Percentiles rank a stretch among this genome's conserved stretches.
phyloP scores from a whole-genome alignment of 202 grass and related monocot genomes.

The Alloteropsis angusta region DNA sequence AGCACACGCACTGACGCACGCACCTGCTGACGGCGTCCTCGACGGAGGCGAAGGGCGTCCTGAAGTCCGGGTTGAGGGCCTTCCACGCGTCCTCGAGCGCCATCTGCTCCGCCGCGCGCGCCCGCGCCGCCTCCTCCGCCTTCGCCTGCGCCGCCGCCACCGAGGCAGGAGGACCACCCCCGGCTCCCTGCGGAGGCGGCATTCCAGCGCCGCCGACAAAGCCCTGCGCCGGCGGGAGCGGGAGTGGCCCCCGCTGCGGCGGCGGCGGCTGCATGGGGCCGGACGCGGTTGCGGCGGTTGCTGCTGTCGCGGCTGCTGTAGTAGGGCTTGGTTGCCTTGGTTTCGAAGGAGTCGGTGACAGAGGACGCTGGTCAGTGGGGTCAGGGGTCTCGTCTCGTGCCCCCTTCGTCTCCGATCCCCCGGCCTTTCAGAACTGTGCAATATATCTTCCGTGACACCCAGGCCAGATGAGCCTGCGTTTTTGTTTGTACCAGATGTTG shows the following conservation, averaged over 20 bases:
- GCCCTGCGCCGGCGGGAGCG: not conserved
- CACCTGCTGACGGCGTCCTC: slow-evolving; percentile 89
- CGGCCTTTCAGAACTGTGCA: no score
- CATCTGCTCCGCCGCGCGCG: slow-evolving; percentile 42
- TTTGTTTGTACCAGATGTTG: not conserved
- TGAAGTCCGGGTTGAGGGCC: slow-evolving; percentile 71
- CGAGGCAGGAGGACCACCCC: not conserved
- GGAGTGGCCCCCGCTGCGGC: not conserved
- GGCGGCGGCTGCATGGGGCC: slow-evolving; percentile 19
- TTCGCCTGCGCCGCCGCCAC: not conserved
- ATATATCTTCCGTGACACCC: no score
- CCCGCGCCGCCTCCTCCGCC: slow-evolving; percentile 15
- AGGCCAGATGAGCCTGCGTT: no score
- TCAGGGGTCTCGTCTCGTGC: not conserved
- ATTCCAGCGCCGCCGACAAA: not conserved
- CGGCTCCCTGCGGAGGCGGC: not conserved
- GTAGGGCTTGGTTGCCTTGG: slow-evolving; percentile 13
- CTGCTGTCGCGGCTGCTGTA: not conserved
- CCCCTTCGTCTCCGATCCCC: not conserved
- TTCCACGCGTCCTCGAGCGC: slow-evolving; percentile 72
- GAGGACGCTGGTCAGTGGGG: slow-evolving; percentile 21
- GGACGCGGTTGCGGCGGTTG: slow-evolving; percentile 8
- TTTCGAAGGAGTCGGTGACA: not conserved
- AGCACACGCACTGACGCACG: slow-evolving; percentile 19
- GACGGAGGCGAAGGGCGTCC: slow-evolving; percentile 66